Conservation (phyloP, 2,329 filamentous ascomycete genomes). For the Aphanocladium album region DNA sequence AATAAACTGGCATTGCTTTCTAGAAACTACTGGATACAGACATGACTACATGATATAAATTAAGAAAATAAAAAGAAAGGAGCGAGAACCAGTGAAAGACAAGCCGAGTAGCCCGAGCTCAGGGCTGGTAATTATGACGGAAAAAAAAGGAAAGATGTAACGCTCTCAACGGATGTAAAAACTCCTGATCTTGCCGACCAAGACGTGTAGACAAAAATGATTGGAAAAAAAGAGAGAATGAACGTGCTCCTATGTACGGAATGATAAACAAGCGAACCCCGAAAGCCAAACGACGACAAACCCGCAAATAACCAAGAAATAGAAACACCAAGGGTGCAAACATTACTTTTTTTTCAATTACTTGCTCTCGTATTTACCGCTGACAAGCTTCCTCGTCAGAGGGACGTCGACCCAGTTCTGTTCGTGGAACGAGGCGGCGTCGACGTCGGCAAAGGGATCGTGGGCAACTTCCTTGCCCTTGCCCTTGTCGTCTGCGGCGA, state of each 20-base stretch:
- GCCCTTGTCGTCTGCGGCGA: conserved; percentile 34
- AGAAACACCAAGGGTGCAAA: neutral
- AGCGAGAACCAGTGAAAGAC: neutral
- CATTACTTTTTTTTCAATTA: neutral
- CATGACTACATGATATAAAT: conserved; percentile 8
- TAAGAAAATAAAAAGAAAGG: neutral
- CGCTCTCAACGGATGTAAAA: no score
- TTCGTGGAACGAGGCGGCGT: conserved; percentile 17
- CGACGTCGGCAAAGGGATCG: conserved; percentile 64
- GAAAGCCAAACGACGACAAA: neutral
- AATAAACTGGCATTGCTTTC: neutral
- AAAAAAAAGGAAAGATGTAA: no score
- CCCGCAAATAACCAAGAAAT: neutral
- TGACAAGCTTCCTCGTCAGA: conserved; percentile 61
- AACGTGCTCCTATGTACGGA: neutral
- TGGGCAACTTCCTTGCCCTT: conserved; percentile 50
- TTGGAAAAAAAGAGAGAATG: neutral
- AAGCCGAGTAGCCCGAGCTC: neutral
- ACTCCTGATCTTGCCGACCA: no score
- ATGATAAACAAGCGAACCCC: neutral
- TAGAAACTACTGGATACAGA: neutral
- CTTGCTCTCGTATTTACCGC: conserved; percentile 67
- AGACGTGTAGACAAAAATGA: neutral
- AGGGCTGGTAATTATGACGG: neutral
- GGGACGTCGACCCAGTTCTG: conserved; percentile 63